Conservation (phyloP, 1,139 yeast genomes). For the Yamadazyma atlantica region DNA sequence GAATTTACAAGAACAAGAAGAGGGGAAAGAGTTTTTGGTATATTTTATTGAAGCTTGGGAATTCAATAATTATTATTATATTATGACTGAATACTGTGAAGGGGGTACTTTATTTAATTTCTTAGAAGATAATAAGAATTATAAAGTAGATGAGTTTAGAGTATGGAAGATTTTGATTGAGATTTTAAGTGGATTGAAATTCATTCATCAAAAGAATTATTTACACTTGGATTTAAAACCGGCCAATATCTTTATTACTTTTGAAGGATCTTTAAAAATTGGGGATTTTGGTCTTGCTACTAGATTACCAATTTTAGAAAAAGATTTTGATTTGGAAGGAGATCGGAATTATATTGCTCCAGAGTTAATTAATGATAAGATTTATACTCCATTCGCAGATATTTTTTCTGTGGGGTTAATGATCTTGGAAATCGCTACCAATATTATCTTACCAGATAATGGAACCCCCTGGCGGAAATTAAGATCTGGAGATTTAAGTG, state of each 20-base stretch:
- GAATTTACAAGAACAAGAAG: conserved; percentile 57
- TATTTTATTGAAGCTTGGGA: conserved; percentile 90
- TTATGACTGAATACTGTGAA: conserved; percentile 95
- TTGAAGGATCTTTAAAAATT: conserved; percentile 86
- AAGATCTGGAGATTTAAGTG: conserved; percentile 92
- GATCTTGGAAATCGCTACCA: conserved; percentile 94
- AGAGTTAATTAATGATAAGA: conserved; percentile 79
- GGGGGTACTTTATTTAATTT: conserved; percentile 87
- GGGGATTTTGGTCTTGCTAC: conserved; percentile 74
- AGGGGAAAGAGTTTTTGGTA: conserved; percentile 76
- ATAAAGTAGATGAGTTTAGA: conserved; percentile 93
- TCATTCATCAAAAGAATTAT: conserved; percentile 74
- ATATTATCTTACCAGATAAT: conserved; percentile 90
- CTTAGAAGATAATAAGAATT: conserved; percentile 65
- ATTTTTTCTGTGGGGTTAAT: conserved; percentile 89
- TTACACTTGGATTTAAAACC: conserved; percentile 91
- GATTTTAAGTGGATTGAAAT: conserved; percentile 71
- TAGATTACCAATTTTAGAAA: conserved; percentile 54
- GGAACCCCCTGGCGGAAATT: conserved; percentile 97
- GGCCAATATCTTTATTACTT: conserved; percentile 89
- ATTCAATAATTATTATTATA: conserved; percentile 67
- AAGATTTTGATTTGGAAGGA: conserved; percentile 86
- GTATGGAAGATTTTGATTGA: conserved; percentile 95
- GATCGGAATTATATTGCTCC: conserved; percentile 98
- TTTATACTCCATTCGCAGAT: conserved; percentile 91